Evolutionary conservation across 2,329 filamentous ascomycete genomes (phyloP).

Genomic region (Trichoderma atrobrunneum): DNA sequence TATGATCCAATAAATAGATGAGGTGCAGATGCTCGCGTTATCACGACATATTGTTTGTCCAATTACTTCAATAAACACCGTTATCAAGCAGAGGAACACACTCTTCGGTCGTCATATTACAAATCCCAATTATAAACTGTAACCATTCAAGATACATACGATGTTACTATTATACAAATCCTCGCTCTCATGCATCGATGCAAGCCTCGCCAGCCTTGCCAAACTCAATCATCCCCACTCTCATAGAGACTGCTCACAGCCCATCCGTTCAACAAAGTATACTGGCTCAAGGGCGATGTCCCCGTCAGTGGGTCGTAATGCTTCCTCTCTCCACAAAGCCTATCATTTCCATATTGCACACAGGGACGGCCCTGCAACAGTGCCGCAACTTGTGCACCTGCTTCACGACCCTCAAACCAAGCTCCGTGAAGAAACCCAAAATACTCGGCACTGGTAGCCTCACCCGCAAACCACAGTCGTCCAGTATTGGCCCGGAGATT

Average conservation of each 20-base stretch:
- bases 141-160: not conserved
- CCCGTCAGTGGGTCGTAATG: slow-evolving; percentile 30
- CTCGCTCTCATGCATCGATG: not conserved
- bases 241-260: slow-evolving; percentile 34
- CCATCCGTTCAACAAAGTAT: slow-evolving; percentile 38
- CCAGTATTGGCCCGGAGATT: slow-evolving; percentile 64
- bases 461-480: slow-evolving; percentile 63
- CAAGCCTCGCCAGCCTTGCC: not conserved
- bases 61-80: not conserved
- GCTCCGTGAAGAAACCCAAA: slow-evolving; percentile 66
- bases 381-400: slow-evolving; percentile 43
- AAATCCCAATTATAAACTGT: not conserved
- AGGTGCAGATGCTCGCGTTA: not conserved
- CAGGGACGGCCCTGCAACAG: slow-evolving; percentile 22
- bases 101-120: not conserved
- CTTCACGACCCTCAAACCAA: slow-evolving; percentile 54
- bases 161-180: not conserved
- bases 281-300: slow-evolving; percentile 35
- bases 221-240: not conserved
- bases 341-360: slow-evolving; percentile 15
- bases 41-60: not conserved
- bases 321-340: slow-evolving; percentile 22
- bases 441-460: slow-evolving; percentile 60
- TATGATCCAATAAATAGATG: not conserved
- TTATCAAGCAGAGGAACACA: not conserved